A percentile compares a stretch with the other conserved stretches of the same genome.
Evolutionary conservation across 768 basidiomycete species (phyloP).

Genomic region (Kwoniella mangroviensis): DNA sequence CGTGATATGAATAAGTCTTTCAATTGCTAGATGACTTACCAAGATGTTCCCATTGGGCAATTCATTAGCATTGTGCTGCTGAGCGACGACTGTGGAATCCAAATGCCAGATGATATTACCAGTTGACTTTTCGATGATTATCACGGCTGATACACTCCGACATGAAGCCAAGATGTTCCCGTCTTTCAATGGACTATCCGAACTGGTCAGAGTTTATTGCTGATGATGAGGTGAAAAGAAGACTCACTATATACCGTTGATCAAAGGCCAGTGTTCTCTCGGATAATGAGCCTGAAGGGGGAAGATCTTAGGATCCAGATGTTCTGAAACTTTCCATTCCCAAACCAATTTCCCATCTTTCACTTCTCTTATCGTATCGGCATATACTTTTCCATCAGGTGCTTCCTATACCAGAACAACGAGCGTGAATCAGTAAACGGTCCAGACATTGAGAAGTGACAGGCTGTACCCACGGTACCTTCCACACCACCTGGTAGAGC

Average conservation of each 20-base stretch:
- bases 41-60: constrained; percentile 21
- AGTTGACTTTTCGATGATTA: constrained; percentile 54
- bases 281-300: constrained; percentile 30
- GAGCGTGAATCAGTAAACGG: constrained; percentile 2
- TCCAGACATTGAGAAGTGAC: not conserved
- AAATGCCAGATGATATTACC: constrained; percentile 57
- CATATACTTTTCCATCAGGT: constrained; percentile 30
- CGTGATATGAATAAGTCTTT: not conserved
- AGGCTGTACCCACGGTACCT: constrained; percentile 22
- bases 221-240: not conserved
- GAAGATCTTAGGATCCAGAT: constrained; percentile 32
- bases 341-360: constrained; percentile 30
- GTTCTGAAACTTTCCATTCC: constrained; percentile 32
- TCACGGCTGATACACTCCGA: constrained; percentile 46
- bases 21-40: not conserved
- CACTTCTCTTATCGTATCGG: constrained; percentile 32
- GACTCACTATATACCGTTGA: constrained; percentile 32
- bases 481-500: constrained; percentile 29
- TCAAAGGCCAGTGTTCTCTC: constrained; percentile 32
- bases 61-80: constrained; percentile 36
- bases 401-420: constrained; percentile 19
- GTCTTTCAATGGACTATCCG: constrained; percentile 29
- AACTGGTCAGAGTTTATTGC: not conserved
- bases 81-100: constrained; percentile 55
- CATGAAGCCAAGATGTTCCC: constrained; percentile 57